These are phyloP conservation scores for Podospora anserina DNA, from an alignment of 495 filamentous ascomycete species.

Conservation along the genomic window DNA sequence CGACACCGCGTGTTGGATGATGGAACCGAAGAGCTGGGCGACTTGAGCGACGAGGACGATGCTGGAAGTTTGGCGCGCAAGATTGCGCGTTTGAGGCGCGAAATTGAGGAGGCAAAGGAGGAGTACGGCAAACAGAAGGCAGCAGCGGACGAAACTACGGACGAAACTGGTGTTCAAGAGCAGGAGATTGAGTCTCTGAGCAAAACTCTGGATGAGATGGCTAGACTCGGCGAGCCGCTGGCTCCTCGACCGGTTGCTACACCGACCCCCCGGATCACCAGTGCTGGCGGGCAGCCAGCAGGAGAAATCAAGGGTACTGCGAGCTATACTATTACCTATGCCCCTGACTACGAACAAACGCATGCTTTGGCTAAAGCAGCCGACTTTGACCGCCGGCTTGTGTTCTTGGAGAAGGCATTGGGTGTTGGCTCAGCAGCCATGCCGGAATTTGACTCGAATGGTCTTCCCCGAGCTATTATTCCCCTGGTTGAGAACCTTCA, in stretches of 20 bases:
- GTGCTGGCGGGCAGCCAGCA: slow-evolving; percentile 12
- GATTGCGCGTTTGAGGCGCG: slow-evolving; percentile 71
- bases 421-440: slow-evolving; percentile 70
- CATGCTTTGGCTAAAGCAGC: slow-evolving; percentile 75
- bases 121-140: slow-evolving; percentile 56
- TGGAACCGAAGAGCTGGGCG: slow-evolving; percentile 61
- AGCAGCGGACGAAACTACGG: slow-evolving; percentile 31
- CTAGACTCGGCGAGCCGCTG: slow-evolving; percentile 33
- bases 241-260: slow-evolving; percentile 29
- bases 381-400: slow-evolving; percentile 79
- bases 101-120: slow-evolving; percentile 73
- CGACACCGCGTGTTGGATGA: slow-evolving; percentile 58
- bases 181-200: slow-evolving; percentile 58
- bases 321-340: slow-evolving; percentile 55
- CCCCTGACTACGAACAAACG: slow-evolving; percentile 56
- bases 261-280: slow-evolving; percentile 19
- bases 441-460: slow-evolving; percentile 57
- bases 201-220: slow-evolving; percentile 60
- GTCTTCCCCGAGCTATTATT: slow-evolving; percentile 63
- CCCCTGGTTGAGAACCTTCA: slow-evolving; percentile 77
- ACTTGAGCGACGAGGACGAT: slow-evolving; percentile 59
- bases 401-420: slow-evolving; percentile 73
- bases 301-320: slow-evolving; percentile 20
- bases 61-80: slow-evolving; percentile 68
- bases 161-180: slow-evolving; percentile 33